A percentile compares a stretch with the other conserved stretches of the same genome.
Conservation (phyloP, 352 stramenopile genomes). For the Phytophthora palmivora region DNA sequence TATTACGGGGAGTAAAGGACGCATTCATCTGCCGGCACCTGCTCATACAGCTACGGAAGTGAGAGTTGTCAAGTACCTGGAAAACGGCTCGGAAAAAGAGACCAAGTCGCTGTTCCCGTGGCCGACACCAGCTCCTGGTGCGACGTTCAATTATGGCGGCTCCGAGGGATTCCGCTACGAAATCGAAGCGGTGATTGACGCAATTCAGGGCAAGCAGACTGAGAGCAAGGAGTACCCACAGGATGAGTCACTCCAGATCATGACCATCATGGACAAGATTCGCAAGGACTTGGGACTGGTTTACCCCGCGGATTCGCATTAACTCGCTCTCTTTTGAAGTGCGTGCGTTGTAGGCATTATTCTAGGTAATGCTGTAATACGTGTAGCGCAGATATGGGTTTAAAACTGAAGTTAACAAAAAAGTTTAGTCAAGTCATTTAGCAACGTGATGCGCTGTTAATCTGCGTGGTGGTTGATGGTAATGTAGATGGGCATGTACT, state of each 20-base stretch:
- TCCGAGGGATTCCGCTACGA: constrained; percentile 65
- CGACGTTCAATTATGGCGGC: too few species aligned
- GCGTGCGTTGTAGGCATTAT: too few species aligned
- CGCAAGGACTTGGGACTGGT: constrained; percentile 57
- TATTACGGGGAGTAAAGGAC: constrained; percentile 73
- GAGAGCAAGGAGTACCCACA: constrained; percentile 58
- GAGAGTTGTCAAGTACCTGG: too few species aligned
- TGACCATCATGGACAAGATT: constrained; percentile 69
- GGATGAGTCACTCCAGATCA: constrained; percentile 60
- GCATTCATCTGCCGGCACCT: constrained; percentile 56
- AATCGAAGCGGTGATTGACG: constrained; percentile 62
- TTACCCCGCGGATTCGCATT: constrained; percentile 36
- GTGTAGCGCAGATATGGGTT: too few species aligned
- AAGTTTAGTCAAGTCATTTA: too few species aligned
- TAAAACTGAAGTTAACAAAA: too few species aligned
- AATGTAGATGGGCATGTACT: too few species aligned
- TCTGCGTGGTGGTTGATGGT: too few species aligned
- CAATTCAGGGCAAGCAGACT: constrained; percentile 55
- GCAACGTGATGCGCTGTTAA: too few species aligned
- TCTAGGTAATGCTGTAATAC: too few species aligned
- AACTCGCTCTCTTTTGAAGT: neutral
- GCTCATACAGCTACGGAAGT: constrained; percentile 63
- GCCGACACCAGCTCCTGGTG: constrained; percentile 40
- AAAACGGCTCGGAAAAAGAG: constrained; percentile 20
- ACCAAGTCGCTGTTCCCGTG: constrained; percentile 52